phyloP scores from a whole-genome alignment of 2,329 filamentous ascomycete genomes.

The Ceratocystis huliohia region DNA sequence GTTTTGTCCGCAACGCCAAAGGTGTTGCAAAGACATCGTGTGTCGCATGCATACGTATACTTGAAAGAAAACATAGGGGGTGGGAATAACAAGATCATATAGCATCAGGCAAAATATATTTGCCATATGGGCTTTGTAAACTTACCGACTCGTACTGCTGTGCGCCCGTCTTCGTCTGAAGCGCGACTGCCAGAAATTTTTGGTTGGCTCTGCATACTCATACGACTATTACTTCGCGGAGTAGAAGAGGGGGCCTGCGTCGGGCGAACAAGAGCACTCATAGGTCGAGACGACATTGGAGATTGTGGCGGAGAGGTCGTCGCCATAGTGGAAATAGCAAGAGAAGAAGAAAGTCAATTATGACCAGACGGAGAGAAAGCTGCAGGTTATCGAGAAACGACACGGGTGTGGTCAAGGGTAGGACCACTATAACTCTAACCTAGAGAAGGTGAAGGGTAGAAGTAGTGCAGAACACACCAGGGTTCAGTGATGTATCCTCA shows the following conservation, averaged over 20 bases:
- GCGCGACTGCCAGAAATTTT: constrained; percentile 63
- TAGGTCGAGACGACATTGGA: constrained; percentile 52
- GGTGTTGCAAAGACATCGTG: background rate
- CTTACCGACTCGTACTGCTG: constrained; percentile 92
- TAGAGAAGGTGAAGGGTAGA: background rate
- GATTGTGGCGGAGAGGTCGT: constrained; percentile 57
- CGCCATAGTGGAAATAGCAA: constrained; percentile 38
- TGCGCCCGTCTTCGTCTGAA: constrained; percentile 81
- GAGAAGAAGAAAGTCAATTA: background rate
- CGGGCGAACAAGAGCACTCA: constrained; percentile 69
- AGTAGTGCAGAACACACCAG: constrained; percentile 3
- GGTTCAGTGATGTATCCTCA: background rate
- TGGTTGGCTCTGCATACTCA: constrained; percentile 70
- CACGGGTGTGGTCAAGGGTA: background rate
- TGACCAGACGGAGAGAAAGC: background rate
- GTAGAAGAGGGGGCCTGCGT: constrained; percentile 28
- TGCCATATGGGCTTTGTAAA: constrained; percentile 26
- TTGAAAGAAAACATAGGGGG: background rate
- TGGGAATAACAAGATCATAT: background rate
- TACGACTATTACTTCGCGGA: constrained; percentile 63
- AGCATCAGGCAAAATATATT: background rate
- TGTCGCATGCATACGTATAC: background rate
- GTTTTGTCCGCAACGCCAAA: background rate
- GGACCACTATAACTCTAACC: background rate
- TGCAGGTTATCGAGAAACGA: background rate